Percentiles rank a stretch among this genome's conserved stretches.
phyloP scores from a whole-genome alignment of 192 early-diverging fungal genomes.

The Rhizoclosmatium globosum region DNA sequence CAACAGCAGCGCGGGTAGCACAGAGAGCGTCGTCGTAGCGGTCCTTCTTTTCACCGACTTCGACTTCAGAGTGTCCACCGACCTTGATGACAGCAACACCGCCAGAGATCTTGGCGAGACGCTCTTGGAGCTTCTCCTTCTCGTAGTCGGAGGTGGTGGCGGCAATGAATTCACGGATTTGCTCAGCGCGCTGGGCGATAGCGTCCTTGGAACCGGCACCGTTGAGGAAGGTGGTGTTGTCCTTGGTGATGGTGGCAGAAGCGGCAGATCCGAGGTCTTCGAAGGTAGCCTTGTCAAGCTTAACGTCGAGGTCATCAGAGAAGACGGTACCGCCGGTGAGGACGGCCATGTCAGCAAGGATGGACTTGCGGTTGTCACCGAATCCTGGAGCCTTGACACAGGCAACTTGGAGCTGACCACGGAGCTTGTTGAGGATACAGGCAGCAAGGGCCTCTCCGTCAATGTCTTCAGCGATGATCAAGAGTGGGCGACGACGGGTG shows the following conservation, averaged over 20 bases:
- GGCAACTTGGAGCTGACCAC: conserved; percentile 95
- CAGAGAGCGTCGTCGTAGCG: conserved; percentile 98
- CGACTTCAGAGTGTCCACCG: conserved; percentile 97
- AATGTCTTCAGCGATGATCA: conserved; percentile 98
- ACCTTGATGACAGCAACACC: conserved; percentile 99
- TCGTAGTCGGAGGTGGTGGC: conserved; percentile 95
- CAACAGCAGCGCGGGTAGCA: conserved; percentile 98
- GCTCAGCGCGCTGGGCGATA: conserved; percentile 94
- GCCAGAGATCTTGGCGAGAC: conserved; percentile 96
- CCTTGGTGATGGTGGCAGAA: conserved; percentile 94
- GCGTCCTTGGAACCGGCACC: conserved; percentile 91
- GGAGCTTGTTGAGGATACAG: conserved; percentile 99
- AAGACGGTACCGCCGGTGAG: conserved; percentile 97
- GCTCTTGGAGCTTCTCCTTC: conserved; percentile 99
- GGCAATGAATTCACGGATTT: conserved; percentile 92
- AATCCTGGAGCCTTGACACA: conserved; percentile 99
- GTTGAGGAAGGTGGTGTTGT: conserved; percentile 98
- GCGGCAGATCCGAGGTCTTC: conserved; percentile 92
- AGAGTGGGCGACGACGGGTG: conserved; percentile 92
- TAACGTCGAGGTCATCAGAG: conserved; percentile 94
- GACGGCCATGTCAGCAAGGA: conserved; percentile 95
- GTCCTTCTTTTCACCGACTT: conserved; percentile 99
- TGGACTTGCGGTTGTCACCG: conserved; percentile 99
- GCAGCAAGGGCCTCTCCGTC: conserved; percentile 99
- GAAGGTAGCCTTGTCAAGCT: conserved; percentile 92